These are phyloP conservation scores for Schizophyllum commune DNA, from an alignment of 1,284 basidiomycete species.

Conservation along the genomic window DNA sequence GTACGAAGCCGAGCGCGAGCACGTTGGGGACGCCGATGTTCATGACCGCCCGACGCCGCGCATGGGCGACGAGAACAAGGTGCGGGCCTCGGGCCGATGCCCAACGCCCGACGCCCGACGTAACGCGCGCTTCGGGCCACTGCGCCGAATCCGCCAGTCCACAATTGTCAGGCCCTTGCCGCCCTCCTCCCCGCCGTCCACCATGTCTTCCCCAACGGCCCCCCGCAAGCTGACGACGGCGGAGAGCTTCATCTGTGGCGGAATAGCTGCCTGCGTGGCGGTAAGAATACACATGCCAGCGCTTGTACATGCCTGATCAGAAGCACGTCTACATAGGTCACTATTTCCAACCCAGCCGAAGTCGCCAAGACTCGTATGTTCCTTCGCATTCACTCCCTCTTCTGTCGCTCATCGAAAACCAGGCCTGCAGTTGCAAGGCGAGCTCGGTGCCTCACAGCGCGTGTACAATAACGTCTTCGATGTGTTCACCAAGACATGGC, in stretches of 20 bases:
- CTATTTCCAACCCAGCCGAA: constrained; percentile 80
- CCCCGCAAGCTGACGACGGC: constrained; percentile 41
- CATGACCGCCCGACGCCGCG: neutral
- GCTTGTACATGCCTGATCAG: neutral
- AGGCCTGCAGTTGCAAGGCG: constrained; percentile 82
- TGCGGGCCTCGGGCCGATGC: neutral
- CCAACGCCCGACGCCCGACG: neutral
- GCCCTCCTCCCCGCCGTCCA: neutral
- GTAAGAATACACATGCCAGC: constrained; percentile 32
- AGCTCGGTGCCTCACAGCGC: constrained; percentile 66
- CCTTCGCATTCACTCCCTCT: neutral
- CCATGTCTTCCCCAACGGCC: neutral
- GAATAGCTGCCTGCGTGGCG: constrained; percentile 81
- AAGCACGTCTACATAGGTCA: constrained; percentile 46
- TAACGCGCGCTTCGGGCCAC: too few relatives aligned
- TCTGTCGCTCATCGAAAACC: neutral
- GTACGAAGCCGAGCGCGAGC: constrained; percentile 44
- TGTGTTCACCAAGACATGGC: constrained; percentile 85
- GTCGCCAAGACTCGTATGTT: constrained; percentile 84
- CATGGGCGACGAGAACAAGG: neutral
- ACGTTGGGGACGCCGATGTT: constrained; percentile 38
- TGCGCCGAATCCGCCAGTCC: neutral
- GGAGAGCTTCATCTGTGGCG: constrained; percentile 83
- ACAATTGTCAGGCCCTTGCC: too few relatives aligned
- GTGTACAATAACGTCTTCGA: constrained; percentile 90